These are phyloP conservation scores for Whalleya microplaca DNA, from an alignment of 2,329 filamentous ascomycete species.

Conservation along the genomic window DNA sequence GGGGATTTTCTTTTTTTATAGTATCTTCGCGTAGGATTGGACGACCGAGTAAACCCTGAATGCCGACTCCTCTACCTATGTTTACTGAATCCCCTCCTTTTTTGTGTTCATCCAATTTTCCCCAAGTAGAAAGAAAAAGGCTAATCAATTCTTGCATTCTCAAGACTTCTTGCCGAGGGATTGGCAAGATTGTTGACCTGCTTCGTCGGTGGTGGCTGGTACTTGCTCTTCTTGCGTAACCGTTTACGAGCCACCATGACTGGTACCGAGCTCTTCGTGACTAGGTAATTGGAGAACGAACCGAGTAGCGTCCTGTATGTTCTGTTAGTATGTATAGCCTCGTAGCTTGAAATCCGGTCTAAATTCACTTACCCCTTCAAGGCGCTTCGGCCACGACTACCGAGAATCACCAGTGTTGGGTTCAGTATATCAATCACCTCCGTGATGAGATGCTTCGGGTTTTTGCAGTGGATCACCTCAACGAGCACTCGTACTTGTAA, in stretches of 20 bases:
- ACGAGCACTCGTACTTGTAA: constrained; percentile 92
- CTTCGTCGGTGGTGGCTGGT: constrained; percentile 70
- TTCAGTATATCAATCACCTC: constrained; percentile 95
- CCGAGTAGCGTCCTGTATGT: constrained; percentile 79
- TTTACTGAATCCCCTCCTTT: not conserved
- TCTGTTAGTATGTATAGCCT: constrained; percentile 10
- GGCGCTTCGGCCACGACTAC: constrained; percentile 86
- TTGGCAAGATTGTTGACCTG: constrained; percentile 83
- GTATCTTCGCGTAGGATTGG: not conserved
- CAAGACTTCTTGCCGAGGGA: constrained; percentile 67
- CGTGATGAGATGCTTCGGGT: constrained; percentile 91
- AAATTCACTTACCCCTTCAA: constrained; percentile 77
- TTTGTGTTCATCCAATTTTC: not conserved
- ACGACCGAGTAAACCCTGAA: not conserved
- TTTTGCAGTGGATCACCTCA: constrained; percentile 98
- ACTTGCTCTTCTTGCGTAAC: constrained; percentile 83
- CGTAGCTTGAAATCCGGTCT: not conserved
- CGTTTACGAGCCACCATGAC: constrained; percentile 98
- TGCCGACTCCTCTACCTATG: not conserved
- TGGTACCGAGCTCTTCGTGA: constrained; percentile 93
- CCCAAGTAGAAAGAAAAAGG: not conserved
- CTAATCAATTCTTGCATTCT: constrained; percentile 76
- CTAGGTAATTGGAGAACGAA: constrained; percentile 96
- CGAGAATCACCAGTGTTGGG: constrained; percentile 90
- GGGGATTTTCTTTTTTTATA: not conserved